These are phyloP conservation scores for Sophora flavescens DNA, from an alignment of 306 rosid species.

Conservation along the genomic window DNA sequence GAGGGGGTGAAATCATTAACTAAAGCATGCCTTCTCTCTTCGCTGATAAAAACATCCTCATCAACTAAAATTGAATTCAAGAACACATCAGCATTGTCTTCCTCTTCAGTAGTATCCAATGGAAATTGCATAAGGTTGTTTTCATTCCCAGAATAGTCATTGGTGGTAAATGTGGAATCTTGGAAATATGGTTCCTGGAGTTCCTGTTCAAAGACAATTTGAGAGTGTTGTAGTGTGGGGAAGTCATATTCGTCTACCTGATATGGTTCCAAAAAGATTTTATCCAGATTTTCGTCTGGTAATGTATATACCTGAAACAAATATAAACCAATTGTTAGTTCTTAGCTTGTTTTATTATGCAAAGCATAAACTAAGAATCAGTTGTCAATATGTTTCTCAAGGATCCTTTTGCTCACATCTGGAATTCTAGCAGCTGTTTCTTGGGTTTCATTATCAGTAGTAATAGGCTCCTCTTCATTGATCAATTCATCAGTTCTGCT, in stretches of 20 bases:
- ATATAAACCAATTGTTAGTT: slow-evolving; percentile 6
- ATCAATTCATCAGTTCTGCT: background rate
- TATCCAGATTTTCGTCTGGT: slow-evolving; percentile 1
- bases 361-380: background rate
- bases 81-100: background rate
- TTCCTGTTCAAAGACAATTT: background rate
- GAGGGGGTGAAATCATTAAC: background rate
- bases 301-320: background rate
- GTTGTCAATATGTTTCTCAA: background rate
- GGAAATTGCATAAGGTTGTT: background rate
- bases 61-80: background rate
- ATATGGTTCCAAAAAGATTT: background rate
- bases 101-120: background rate
- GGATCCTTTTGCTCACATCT: slow-evolving; percentile 50
- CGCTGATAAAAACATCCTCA: background rate
- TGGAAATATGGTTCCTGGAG: background rate
- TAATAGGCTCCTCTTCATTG: slow-evolving; percentile 26
- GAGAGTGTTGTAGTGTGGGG: background rate
- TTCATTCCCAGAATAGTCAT: background rate
- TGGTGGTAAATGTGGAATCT: background rate
- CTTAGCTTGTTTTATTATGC: background rate
- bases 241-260: background rate
- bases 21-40: slow-evolving; percentile 4
- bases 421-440: background rate
- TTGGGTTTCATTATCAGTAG: slow-evolving; percentile 13